Evolutionary conservation across 2,329 filamentous ascomycete species (phyloP), one percentile per base, ranked within the genome.

Genomic region (Fusarium pseudoanthophilum): DNA sequence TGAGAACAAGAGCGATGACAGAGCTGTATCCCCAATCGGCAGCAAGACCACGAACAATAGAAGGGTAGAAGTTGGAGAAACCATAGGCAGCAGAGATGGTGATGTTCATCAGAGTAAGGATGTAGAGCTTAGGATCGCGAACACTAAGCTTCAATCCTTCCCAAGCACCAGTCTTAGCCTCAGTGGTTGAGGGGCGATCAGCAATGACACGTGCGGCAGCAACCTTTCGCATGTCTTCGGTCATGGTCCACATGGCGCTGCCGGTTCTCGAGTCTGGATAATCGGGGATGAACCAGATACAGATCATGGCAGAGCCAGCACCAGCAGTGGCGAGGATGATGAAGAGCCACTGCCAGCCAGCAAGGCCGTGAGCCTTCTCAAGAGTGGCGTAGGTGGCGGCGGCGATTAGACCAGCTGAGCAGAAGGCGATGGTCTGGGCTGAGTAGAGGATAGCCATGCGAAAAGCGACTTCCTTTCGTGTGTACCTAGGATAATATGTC

Each of bases 1-100:
- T 67, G 4, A 67, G 64, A 6, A 67, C 64, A 4, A 67, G 63
- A 0, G 64, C 64, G 2, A 67, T 67, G 18, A 67, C 64, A 2
- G 64, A 40, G 14, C 64, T 59, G 13, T 67, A 67, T 4, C 64
- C 64, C 64, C 64, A 67, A 21, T 67, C 53, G 4, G 63, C 63
- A 0, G 64, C 64, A 2, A 67, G 24, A 4, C 64, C 64, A 11
- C 64, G 53, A 9, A 67, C 64, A 2, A 67, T 67, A 0, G 63
- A 67, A 13, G 64, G 64, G 13, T 67, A 67, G 28, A 67, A 67
- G 45, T 67, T 67, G 24, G 64, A 67, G 46, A 67, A 67, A 4
- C 64, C 64, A 4, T 67, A 67, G 0, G 64, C 64, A n/a, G 64
- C 64, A 1, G 63, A 67, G 10, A 67, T 67, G 11, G 45, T 52